These are phyloP conservation scores for Phytopythium oedochilum DNA, from an alignment of 352 stramenopile species.

Conservation along the genomic window DNA sequence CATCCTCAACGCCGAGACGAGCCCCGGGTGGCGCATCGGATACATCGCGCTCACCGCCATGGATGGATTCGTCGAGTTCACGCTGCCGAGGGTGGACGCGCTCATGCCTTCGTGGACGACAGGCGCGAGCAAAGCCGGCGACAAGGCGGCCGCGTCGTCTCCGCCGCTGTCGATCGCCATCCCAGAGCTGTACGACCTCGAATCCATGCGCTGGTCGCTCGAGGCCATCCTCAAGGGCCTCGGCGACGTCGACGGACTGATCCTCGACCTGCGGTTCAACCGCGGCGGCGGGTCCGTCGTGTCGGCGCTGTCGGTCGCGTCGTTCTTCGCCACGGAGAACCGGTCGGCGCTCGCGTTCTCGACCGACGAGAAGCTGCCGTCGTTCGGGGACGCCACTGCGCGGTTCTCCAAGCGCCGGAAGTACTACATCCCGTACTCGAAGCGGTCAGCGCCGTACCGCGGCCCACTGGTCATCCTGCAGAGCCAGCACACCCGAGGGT, in stretches of 20 bases:
- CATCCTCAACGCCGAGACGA: conserved; percentile 68
- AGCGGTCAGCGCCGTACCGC: conserved; percentile 48
- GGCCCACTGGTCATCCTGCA: conserved; percentile 70
- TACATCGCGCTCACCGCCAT: conserved; percentile 72
- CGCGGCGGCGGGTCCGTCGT: conserved; percentile 61
- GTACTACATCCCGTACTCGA: conserved; percentile 57
- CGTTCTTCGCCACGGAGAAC: conserved; percentile 58
- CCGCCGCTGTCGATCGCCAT: conserved; percentile 26
- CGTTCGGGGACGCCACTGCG: conserved; percentile 8
- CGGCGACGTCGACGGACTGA: conserved; percentile 59
- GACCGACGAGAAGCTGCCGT: conserved; percentile 63
- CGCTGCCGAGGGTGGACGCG: conserved; percentile 49
- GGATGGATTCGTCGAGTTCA: conserved; percentile 80
- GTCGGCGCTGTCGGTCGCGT: conserved; percentile 58
- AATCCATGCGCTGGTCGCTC: conserved; percentile 85
- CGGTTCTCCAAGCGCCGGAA: conserved; percentile 55
- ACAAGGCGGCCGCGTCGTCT: background rate
- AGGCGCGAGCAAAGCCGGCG: background rate
- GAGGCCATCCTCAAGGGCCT: conserved; percentile 69
- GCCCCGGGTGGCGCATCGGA: conserved; percentile 69
- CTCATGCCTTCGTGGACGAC: conserved; percentile 51
- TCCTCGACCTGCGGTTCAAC: conserved; percentile 77
- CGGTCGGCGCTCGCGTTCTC: conserved; percentile 44
- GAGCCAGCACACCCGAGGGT: conserved; percentile 74
- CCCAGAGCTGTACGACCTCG: conserved; percentile 80